These are phyloP conservation scores for Clathrospora elynae DNA, from an alignment of 2,329 filamentous ascomycete genomes.

Conservation along the genomic window DNA sequence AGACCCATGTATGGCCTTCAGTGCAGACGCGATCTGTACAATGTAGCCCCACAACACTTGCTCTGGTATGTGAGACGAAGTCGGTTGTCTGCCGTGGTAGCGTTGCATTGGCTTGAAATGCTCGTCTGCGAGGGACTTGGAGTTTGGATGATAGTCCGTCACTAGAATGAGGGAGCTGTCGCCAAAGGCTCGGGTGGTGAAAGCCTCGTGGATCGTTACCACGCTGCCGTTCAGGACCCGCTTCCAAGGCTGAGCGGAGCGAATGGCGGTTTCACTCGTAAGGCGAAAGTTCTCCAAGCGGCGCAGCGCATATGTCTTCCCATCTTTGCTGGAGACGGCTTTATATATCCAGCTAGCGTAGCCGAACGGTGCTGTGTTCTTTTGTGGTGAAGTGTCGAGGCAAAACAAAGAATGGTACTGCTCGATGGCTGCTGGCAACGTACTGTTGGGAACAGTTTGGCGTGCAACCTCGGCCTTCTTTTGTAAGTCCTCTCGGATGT, in stretches of 20 bases:
- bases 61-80: slow-evolving; percentile 61
- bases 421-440: slow-evolving; percentile 77
- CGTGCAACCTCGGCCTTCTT: slow-evolving; percentile 84
- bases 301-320: slow-evolving; percentile 83
- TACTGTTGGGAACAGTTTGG: slow-evolving; percentile 80
- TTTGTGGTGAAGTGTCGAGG: slow-evolving; percentile 79
- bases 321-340: slow-evolving; percentile 85
- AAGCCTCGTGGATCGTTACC: slow-evolving; percentile 87
- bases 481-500: slow-evolving; percentile 84
- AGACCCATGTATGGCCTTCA: slow-evolving; percentile 81
- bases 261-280: slow-evolving; percentile 86
- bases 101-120: slow-evolving; percentile 62
- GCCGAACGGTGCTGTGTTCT: slow-evolving; percentile 78
- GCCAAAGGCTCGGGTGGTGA: slow-evolving; percentile 89
- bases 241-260: slow-evolving; percentile 87
- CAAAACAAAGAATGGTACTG: slow-evolving; percentile 92
- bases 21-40: slow-evolving; percentile 84
- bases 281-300: slow-evolving; percentile 87
- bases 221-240: slow-evolving; percentile 79
- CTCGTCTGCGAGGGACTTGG: slow-evolving; percentile 85
- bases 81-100: slow-evolving; percentile 46
- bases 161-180: slow-evolving; percentile 95
- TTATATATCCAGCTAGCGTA: slow-evolving; percentile 96
- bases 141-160: slow-evolving; percentile 88
- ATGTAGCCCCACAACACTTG: slow-evolving; percentile 88